phyloP scores from a whole-genome alignment of 1,284 basidiomycete species.

The Puccinia coronata region DNA sequence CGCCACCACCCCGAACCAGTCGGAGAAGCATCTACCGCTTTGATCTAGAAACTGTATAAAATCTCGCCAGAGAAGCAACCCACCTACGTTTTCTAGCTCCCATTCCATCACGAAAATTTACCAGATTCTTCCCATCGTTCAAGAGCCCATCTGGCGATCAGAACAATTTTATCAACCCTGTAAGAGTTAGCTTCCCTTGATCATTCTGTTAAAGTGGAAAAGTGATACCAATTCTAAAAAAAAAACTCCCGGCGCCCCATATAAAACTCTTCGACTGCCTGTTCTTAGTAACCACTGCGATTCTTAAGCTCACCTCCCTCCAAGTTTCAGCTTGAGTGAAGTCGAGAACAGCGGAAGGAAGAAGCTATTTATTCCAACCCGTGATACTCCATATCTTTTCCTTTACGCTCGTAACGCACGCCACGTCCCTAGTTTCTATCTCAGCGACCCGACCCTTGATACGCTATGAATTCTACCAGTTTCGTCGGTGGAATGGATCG shows the following conservation, averaged over 20 bases:
- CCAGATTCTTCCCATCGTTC: background rate
- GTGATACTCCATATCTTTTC: background rate
- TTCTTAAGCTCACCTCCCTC: background rate
- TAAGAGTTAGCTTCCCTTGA: background rate
- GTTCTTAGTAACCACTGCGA: background rate
- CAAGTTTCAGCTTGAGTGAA: background rate
- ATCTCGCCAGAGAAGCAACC: background rate
- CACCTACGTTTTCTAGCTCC: background rate
- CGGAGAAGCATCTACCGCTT: background rate
- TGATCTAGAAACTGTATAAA: background rate
- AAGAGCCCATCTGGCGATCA: background rate
- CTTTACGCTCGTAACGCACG: background rate
- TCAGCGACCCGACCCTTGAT: background rate
- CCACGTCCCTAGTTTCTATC: background rate
- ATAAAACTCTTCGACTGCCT: background rate
- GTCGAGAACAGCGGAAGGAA: background rate
- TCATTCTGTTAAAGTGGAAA: constrained; percentile 1
- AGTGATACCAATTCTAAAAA: background rate
- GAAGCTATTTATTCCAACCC: background rate
- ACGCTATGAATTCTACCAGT: background rate
- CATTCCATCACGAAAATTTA: background rate
- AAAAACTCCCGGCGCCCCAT: background rate
- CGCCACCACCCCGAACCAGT: background rate
- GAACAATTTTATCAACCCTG: background rate
- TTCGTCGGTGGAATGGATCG: background rate